These are phyloP conservation scores for Lasiodiplodia gonubiensis DNA, from an alignment of 2,329 filamentous ascomycete species.

Conservation along the genomic window DNA sequence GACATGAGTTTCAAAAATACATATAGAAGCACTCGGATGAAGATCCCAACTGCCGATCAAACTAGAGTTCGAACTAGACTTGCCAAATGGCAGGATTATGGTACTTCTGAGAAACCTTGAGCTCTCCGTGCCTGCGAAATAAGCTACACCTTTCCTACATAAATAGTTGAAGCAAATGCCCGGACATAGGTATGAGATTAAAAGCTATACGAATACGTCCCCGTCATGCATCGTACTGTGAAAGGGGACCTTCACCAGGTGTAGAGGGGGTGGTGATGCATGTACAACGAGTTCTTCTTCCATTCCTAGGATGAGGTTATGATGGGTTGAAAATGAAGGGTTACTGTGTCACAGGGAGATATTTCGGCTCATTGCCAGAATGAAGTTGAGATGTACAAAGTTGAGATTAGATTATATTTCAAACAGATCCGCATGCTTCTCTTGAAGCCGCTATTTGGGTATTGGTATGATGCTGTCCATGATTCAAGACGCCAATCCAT, in stretches of 20 bases:
- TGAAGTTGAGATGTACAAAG: background rate
- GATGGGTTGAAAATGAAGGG: too few relatives aligned
- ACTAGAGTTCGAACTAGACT: too few relatives aligned
- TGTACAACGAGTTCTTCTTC: too few relatives aligned
- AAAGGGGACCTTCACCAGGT: too few relatives aligned
- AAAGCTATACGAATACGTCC: background rate
- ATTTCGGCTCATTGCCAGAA: background rate
- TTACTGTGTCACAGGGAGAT: too few relatives aligned
- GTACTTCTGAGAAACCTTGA: background rate
- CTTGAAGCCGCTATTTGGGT: background rate
- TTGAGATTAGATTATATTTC: slow-evolving; percentile 18
- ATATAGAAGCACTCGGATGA: too few relatives aligned
- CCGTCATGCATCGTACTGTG: too few relatives aligned
- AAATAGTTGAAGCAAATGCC: background rate
- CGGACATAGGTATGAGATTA: background rate
- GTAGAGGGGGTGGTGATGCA: too few relatives aligned
- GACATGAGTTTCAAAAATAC: too few relatives aligned
- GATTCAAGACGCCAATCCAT: slow-evolving; percentile 13
- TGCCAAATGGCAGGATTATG: too few relatives aligned
- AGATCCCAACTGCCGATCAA: too few relatives aligned
- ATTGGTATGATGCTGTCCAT: slow-evolving; percentile 13
- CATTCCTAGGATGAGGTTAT: too few relatives aligned
- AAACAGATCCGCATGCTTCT: background rate
- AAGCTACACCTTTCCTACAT: background rate
- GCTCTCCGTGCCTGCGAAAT: background rate